Evolutionary conservation across 306 rosid species (phyloP), one percentile per base, ranked within the genome.

Genomic region (Castanea mollissima): DNA sequence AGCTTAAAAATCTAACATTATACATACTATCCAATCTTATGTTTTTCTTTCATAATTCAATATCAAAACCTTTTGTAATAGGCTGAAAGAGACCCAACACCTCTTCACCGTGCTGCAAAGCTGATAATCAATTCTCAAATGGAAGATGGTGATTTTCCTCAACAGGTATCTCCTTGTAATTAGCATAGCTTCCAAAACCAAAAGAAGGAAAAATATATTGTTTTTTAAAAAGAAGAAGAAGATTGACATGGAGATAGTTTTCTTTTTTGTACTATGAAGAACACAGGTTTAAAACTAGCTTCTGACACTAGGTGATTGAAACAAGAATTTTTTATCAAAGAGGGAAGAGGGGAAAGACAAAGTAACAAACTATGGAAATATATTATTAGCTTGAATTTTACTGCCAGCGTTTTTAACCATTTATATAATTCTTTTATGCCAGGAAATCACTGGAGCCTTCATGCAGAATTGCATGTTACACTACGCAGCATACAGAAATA

Each of bases 61-160:
- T 63, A 1, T 27, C 1, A 63, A 63, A 15, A 14, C 29, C 58
- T 5, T 63, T 56, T 71, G 49, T 2, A 16, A 55, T 75, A 90
- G 89, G 92, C 81, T 2, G 90, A 90, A 46, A 86, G 87, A 82
- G 90, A 92, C 55, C 84, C 82, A 3, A 69, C 59, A 35, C 92
- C 97, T 70, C 90, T 92, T 56, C 92, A 90, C 12, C 82, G 83
- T 1, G 90, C 93, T 3, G 89, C 91, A 27, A 90, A 83, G 70
- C 46, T 88, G 16, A 11, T 90, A 18, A 89, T 90, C 64, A 92
- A 89, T 75, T 85, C 91, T 38, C 94, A 92, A 9, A 23, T 86
- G 34, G 90, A 87, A 80, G 74, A 88, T 32, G 93, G 97, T 0
- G 93, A 89, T 78, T 90, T 92, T 84, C 94, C 94, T 1, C 94